These are phyloP conservation scores for Aspergillus asperescens DNA, from an alignment of 495 filamentous ascomycete genomes.

Conservation along the genomic window DNA sequence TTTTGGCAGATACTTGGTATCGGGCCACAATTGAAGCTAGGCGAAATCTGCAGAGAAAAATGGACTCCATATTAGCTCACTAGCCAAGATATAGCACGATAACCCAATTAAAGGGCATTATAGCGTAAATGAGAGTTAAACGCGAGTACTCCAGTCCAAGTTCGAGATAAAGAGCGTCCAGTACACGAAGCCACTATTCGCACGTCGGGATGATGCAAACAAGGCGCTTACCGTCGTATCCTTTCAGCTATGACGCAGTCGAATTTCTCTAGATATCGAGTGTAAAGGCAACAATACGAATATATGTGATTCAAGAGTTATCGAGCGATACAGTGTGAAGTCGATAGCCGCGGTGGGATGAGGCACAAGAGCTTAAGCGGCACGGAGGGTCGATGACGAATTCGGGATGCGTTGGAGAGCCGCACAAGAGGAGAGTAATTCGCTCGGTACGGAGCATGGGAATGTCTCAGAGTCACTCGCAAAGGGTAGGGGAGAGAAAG, in stretches of 20 bases:
- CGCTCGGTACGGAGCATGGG: background rate
- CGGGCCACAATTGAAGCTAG: background rate
- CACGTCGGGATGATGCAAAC: no score
- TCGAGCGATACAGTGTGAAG: no score
- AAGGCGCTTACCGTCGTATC: no score
- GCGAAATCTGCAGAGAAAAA: background rate
- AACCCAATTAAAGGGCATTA: background rate
- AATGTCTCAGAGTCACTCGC: background rate
- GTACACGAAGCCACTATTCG: no score
- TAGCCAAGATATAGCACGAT: background rate
- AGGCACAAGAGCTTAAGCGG: no score
- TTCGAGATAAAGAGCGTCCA: no score
- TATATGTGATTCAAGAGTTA: background rate
- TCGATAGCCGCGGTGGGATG: background rate
- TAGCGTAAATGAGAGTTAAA: no score
- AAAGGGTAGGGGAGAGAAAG: background rate
- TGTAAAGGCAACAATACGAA: background rate
- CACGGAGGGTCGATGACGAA: no score
- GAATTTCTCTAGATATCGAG: background rate
- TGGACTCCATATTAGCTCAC: background rate
- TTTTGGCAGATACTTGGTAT: background rate
- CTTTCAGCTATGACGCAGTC: no score
- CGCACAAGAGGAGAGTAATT: background rate
- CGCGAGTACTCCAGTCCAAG: no score
- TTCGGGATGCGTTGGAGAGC: background rate